Percentiles rank a stretch among this genome's conserved stretches.
Evolutionary conservation across 805 yeast genomes (phyloP).

Genomic region (Kluyveromyces aestuarii): DNA sequence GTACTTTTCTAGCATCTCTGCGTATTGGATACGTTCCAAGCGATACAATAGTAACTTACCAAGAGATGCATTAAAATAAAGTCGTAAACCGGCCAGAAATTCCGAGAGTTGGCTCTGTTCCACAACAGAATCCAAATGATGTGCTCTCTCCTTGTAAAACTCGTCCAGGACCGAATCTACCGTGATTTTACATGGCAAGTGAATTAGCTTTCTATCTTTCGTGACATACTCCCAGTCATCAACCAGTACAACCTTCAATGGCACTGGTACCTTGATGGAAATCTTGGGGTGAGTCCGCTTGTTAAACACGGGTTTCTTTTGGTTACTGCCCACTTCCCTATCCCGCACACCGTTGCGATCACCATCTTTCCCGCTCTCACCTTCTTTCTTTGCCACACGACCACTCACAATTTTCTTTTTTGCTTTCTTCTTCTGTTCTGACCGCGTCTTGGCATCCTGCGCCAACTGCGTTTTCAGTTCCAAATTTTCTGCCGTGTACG

Average conservation of each 20-base stretch:
- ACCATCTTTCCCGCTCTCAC: neutral
- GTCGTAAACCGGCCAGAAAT: constrained; percentile 55
- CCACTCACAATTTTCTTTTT: constrained; percentile 17
- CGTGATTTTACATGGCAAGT: constrained; percentile 50
- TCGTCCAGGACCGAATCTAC: constrained; percentile 46
- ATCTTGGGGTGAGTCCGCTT: constrained; percentile 29
- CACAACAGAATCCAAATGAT: constrained; percentile 26
- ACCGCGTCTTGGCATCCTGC: constrained; percentile 32
- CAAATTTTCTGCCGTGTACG: constrained; percentile 59
- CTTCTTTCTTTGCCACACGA: constrained; percentile 6
- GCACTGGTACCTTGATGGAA: constrained; percentile 49
- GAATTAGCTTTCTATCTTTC: constrained; percentile 61
- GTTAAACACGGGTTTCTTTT: neutral
- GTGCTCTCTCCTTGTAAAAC: constrained; percentile 33
- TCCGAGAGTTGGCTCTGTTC: constrained; percentile 51
- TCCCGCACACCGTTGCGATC: neutral
- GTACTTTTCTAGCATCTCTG: constrained; percentile 11
- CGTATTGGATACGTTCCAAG: constrained; percentile 24
- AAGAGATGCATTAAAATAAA: constrained; percentile 66
- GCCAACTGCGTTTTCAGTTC: constrained; percentile 53
- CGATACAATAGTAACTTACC: constrained; percentile 23
- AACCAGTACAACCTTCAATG: constrained; percentile 61
- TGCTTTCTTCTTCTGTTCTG: constrained; percentile 27
- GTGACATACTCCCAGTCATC: constrained; percentile 94
- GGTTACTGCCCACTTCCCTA: neutral